Base-by-base conservation (phyloP, 805 yeast species). In the Saturnispora diversa region DNA sequence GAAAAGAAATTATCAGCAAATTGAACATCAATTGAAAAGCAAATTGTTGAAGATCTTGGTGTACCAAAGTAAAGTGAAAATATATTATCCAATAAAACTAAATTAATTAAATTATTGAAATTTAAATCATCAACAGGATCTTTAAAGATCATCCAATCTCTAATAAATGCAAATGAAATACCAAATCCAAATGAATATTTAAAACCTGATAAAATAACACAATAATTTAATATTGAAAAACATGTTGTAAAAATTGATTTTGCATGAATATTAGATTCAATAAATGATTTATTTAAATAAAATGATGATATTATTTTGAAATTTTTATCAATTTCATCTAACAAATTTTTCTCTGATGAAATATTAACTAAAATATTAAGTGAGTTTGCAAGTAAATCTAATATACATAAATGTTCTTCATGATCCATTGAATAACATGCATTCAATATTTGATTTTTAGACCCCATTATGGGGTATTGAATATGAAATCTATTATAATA, bases 181-280 rank as follows among this genome's bases (percentile, higher is more conserved):
- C 76, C 68, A 22, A 81, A 63, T 1, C 80, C 77, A 29, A 76
- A 59, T 6, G 83, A 73, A 50, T 73, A 76, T 26, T 69, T 66
- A 39, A 72, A 74, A 0, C 88, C 87, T 19, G 77, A 70, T 30
- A 78, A 60, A 2, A 77, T 59, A 8, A 78, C 66, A 8, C 75
- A 60, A 50, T 77, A 81, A 51, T 79, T 79, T 23, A 77, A 52
- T 8, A 71, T 49, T 0, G 64, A 58, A 40, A 73, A 55, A 0
- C 71, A 58, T 2, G 64, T 51, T 6, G 65, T 50, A 33, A 67
- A 65, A 10, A 68, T 48, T 9, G 62, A 31, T 35, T 51, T 60
- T 17, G 58, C 50, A 28, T 47, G 39, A 23, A 48, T 49, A 28
- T 58, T 54, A 24, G 48, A 44, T 31, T 50, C 59, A 51, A 62